Conservation (phyloP, 73 alveolate genomes). For the Paramecium sexaurelia region DNA sequence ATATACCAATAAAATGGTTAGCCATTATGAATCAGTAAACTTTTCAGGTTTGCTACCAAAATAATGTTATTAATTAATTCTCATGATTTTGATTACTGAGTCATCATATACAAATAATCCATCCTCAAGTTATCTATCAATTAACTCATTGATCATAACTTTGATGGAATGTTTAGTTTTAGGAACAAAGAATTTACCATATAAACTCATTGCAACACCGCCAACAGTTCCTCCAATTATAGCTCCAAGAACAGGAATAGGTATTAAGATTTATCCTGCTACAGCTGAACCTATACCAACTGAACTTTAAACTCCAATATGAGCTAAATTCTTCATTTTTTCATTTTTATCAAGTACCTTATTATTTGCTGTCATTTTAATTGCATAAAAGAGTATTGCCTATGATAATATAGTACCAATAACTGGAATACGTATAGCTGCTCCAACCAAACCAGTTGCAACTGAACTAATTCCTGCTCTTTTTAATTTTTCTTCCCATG, state of each 20-base stretch:
- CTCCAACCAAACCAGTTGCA: conserved; percentile 42
- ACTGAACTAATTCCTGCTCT: conserved; percentile 43
- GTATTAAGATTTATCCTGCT: conserved; percentile 44
- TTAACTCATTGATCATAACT: not conserved
- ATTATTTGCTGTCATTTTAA: not conserved
- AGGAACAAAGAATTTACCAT: conserved; percentile 1
- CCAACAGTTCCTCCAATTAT: conserved; percentile 56
- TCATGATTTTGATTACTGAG: not conserved
- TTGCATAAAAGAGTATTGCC: conserved; percentile 37
- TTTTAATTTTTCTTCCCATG: conserved; percentile 55
- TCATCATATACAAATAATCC: not conserved
- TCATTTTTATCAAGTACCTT: not conserved
- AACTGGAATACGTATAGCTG: conserved; percentile 50
- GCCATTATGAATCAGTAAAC: not conserved
- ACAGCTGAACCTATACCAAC: conserved; percentile 57
- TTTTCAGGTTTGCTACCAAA: not conserved
- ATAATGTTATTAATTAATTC: too few species aligned
- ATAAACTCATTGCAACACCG: conserved; percentile 57
- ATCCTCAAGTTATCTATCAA: not conserved
- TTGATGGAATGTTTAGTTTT: conserved; percentile 23
- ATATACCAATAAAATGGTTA: too few species aligned
- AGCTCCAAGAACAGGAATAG: conserved; percentile 47
- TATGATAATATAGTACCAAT: conserved; percentile 1
- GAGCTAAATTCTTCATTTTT: conserved; percentile 43
- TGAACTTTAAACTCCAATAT: conserved; percentile 30